Conservation (phyloP, 306 rosid species). For the Dryas drummondii region DNA sequence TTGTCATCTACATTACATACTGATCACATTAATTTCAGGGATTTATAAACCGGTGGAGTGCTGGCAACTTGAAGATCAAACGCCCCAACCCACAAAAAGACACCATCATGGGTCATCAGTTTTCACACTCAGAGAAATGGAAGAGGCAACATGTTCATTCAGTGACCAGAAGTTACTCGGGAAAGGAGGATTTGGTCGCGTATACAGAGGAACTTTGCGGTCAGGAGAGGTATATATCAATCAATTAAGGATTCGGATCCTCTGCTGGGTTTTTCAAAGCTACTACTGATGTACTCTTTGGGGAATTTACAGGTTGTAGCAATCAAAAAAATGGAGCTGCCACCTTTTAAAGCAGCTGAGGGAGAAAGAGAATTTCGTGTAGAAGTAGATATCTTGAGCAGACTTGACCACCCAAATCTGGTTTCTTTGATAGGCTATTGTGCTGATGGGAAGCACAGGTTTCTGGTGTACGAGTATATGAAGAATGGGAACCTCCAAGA, state of each 20-base stretch:
- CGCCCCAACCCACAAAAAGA: slow-evolving; percentile 52
- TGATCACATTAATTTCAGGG: slow-evolving; percentile 49
- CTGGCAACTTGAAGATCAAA: slow-evolving; percentile 83
- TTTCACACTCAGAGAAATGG: slow-evolving; percentile 86
- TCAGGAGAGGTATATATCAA: slow-evolving; percentile 69
- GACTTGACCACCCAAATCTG: slow-evolving; percentile 92
- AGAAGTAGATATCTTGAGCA: slow-evolving; percentile 90
- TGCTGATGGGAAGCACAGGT: slow-evolving; percentile 92
- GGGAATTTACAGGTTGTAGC: slow-evolving; percentile 64
- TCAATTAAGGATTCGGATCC: too few species aligned
- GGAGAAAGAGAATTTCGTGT: slow-evolving; percentile 92
- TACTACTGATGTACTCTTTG: slow-evolving; percentile 28
- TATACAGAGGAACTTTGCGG: slow-evolving; percentile 66
- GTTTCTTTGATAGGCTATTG: slow-evolving; percentile 89
- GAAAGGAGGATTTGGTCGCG: slow-evolving; percentile 94
- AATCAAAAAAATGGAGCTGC: slow-evolving; percentile 90
- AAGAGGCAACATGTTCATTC: slow-evolving; percentile 87
- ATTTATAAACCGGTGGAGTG: slow-evolving; percentile 66
- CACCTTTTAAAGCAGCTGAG: slow-evolving; percentile 72
- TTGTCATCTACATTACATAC: slow-evolving; percentile 1
- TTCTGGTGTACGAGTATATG: slow-evolving; percentile 86
- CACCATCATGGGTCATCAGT: slow-evolving; percentile 77
- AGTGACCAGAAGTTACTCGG: slow-evolving; percentile 80
- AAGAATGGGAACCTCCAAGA: slow-evolving; percentile 90
- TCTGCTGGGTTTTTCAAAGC: slow-evolving; percentile 1